phyloP scores from a whole-genome alignment of 2,329 filamentous ascomycete species.

The Aspergillus piperis region DNA sequence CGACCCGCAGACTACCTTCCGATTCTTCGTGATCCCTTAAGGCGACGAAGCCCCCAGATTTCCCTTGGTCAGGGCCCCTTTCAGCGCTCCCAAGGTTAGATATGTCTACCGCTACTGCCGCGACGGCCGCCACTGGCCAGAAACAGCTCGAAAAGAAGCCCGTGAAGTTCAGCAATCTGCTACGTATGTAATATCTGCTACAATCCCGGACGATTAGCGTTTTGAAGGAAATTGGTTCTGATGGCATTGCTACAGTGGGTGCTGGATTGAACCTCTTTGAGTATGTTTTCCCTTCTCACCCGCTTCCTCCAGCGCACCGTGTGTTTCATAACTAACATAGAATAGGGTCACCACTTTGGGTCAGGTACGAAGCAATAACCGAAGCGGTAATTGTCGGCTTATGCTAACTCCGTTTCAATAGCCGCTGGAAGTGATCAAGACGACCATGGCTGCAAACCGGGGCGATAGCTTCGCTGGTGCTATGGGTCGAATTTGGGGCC shows the following conservation, averaged over 20 bases:
- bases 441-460: slow-evolving; percentile 98
- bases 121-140: slow-evolving; percentile 52
- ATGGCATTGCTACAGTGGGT: slow-evolving; percentile 58
- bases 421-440: slow-evolving; percentile 98
- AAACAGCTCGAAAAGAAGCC: slow-evolving; percentile 90
- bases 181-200: slow-evolving; percentile 56
- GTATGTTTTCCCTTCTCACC: slow-evolving; percentile 47
- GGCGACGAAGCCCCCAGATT: slow-evolving; percentile 80
- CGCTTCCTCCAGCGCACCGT: too few relatives aligned
- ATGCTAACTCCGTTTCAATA: slow-evolving; percentile 61
- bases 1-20: slow-evolving; percentile 5
- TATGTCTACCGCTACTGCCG: slow-evolving; percentile 53
- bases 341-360: slow-evolving; percentile 66
- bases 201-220: background rate
- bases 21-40: slow-evolving; percentile 28
- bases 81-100: slow-evolving; percentile 59
- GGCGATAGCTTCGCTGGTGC: slow-evolving; percentile 80
- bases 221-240: slow-evolving; percentile 23
- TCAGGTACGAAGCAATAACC: slow-evolving; percentile 51
- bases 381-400: background rate
- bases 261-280: slow-evolving; percentile 96
- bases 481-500: slow-evolving; percentile 84
- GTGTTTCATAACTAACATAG: slow-evolving; percentile 18
- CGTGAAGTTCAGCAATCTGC: slow-evolving; percentile 98
- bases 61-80: slow-evolving; percentile 98